Base-by-base conservation (phyloP, 805 yeast species). In the Candida nemodendra region DNA sequence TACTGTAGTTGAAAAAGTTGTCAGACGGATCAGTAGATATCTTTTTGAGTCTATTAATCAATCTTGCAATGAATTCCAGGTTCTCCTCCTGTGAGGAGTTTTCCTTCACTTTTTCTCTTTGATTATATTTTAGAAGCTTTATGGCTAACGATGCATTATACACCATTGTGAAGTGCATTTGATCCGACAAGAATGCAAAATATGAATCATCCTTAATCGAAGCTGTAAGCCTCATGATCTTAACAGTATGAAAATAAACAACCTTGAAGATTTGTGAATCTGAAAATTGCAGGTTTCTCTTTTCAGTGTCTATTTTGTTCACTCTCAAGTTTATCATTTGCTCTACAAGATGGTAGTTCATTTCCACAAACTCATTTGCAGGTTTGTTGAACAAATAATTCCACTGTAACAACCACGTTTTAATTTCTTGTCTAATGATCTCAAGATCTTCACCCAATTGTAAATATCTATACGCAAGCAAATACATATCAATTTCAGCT, bases 161-260 rank as follows among this genome's bases (percentile, higher is more conserved):
- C 37, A 69, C 69, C 39, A 74, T 66, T 32, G 69, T 66, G 39
- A 79, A 68, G 53, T 78, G 86, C 30, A 82, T 66, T 59, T 80
- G 86, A 61, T 83, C 89, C 9, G 85, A 78, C n/a, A 83, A 65
- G 50, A 76, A 78, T 0, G 83, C 81, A 60, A 83, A 83, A 50
- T 78, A 79, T 3, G 76, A 67, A 51, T 75, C 80, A 45, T 61
- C 64, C 19, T 48, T 48, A 23, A 61, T 51, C 3, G 62, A 47
- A 42, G 70, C 65, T 3, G 60, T 56, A 15, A 71, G 65, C 30
- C 60, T 65, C 1, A 78, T 57, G 3, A 76, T 65, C 30, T 65
- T 59, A 36, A 57, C 54, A 2, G 79, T 54, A 48, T 70, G 76
- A 32, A 44, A 43, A 18, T 58, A 59, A 13, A 69, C 49, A 56